These are phyloP conservation scores for Colletotrichum zoysiae DNA, from an alignment of 2,329 filamentous ascomycete species.

Conservation along the genomic window DNA sequence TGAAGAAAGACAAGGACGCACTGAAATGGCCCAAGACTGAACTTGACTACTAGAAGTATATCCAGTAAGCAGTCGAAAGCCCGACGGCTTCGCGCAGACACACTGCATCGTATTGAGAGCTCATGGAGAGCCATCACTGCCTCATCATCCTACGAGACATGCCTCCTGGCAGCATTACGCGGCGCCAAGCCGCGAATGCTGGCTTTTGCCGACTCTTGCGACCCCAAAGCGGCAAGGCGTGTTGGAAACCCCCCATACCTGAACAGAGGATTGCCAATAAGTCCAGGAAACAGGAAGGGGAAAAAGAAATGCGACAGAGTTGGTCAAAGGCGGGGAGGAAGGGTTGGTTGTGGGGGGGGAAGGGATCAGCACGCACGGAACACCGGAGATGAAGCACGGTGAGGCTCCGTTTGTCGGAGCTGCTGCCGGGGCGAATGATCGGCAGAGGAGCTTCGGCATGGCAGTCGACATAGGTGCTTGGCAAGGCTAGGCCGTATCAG, in stretches of 20 bases:
- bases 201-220: constrained; percentile 2
- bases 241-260: constrained; percentile 2
- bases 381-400: constrained; percentile 20
- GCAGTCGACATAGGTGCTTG: constrained; percentile 28
- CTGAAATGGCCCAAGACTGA: constrained; percentile 36
- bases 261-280: constrained; percentile 5
- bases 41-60: constrained; percentile 27
- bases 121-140: constrained; percentile 2
- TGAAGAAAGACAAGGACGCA: constrained; percentile 47
- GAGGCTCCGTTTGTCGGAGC: constrained; percentile 39
- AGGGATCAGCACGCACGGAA: constrained; percentile 38
- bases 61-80: neutral
- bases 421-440: constrained; percentile 34
- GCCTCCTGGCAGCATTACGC: constrained; percentile 3
- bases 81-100: neutral
- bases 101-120: neutral
- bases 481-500: constrained; percentile 36
- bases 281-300: constrained; percentile 7
- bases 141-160: neutral
- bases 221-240: constrained; percentile 23
- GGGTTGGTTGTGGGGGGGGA: constrained; percentile 9
- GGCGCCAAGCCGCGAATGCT: constrained; percentile 17
- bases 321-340: neutral
- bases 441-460: constrained; percentile 28
- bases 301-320: constrained; percentile 9